Conservation (phyloP, 1,284 basidiomycete species). For the Austroboletus niveus region DNA sequence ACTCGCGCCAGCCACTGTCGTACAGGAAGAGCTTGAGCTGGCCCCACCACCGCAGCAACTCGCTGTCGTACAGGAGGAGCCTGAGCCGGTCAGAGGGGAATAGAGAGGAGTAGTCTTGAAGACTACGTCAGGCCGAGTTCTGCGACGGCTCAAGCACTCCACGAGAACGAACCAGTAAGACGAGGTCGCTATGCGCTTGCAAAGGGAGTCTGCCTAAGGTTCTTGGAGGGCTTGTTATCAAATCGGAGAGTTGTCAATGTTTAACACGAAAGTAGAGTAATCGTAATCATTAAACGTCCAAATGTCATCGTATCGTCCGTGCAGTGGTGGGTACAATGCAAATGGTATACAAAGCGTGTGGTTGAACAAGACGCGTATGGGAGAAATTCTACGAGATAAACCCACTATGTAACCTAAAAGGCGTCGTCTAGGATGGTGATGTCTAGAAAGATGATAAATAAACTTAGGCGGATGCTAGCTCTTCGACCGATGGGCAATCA, state of each 20-base stretch:
- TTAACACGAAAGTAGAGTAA: slow-evolving; percentile 4
- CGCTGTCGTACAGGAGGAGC: no score
- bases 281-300: slow-evolving; percentile 12
- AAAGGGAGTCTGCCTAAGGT: slow-evolving; percentile 36
- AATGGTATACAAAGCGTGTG: slow-evolving; percentile 35
- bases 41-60: no score
- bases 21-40: no score
- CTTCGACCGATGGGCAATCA: slow-evolving; percentile 88
- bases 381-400: slow-evolving; percentile 38
- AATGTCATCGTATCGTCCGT: slow-evolving; percentile 4
- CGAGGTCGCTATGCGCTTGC: slow-evolving; percentile 48
- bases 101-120: no score
- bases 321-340: slow-evolving; percentile 13
- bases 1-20: no score
- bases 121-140: no score
- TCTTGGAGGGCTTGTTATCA: slow-evolving; percentile 20
- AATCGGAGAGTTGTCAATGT: slow-evolving; percentile 3
- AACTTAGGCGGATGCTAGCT: slow-evolving; percentile 43
- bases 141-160: no score
- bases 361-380: slow-evolving; percentile 38
- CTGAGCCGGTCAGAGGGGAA: no score
- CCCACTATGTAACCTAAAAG: slow-evolving; percentile 26
- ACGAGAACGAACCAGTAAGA: slow-evolving; percentile 40
- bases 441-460: slow-evolving; percentile 12
- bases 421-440: slow-evolving; percentile 6